These are phyloP conservation scores for Gaertneriomyces semiglobifer DNA, from an alignment of 192 early-diverging fungal species.

Conservation along the genomic window DNA sequence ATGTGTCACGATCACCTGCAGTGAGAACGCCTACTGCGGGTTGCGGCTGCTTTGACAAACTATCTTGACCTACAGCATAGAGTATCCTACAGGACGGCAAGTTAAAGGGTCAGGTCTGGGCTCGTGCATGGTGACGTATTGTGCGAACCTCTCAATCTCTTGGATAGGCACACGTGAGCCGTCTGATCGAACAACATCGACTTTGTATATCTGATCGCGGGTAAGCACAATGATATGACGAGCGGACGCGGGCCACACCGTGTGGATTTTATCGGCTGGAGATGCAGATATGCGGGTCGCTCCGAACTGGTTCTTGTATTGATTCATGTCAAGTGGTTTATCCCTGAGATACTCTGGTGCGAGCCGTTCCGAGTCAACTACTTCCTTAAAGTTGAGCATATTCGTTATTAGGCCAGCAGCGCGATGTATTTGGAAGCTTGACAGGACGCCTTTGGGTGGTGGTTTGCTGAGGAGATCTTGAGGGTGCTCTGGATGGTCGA, in stretches of 20 bases:
- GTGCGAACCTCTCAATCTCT: conserved; percentile 41
- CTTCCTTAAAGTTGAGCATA: conserved; percentile 45
- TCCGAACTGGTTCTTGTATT: conserved; percentile 85
- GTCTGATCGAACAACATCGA: conserved; percentile 68
- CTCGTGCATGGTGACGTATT: background rate
- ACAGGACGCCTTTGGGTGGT: conserved; percentile 50
- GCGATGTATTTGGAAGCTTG: conserved; percentile 47
- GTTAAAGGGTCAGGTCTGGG: background rate
- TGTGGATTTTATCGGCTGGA: conserved; percentile 66
- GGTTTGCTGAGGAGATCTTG: conserved; percentile 39
- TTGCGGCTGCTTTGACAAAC: conserved; percentile 33
- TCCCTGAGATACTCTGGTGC: conserved; percentile 48
- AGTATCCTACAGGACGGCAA: conserved; percentile 21
- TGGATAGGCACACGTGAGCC: conserved; percentile 61
- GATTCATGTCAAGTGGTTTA: conserved; percentile 90
- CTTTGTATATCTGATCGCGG: conserved; percentile 78
- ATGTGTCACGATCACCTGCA: conserved; percentile 83
- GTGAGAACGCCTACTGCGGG: conserved; percentile 78
- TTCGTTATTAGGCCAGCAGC: conserved; percentile 51
- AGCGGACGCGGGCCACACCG: conserved; percentile 67
- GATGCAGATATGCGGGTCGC: conserved; percentile 70
- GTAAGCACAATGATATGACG: conserved; percentile 82
- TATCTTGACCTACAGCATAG: conserved; percentile 28
- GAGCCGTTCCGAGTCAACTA: conserved; percentile 43
- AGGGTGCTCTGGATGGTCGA: conserved; percentile 46